phyloP scores from a whole-genome alignment of 1,139 yeast genomes.

The Pichia sp. region DNA sequence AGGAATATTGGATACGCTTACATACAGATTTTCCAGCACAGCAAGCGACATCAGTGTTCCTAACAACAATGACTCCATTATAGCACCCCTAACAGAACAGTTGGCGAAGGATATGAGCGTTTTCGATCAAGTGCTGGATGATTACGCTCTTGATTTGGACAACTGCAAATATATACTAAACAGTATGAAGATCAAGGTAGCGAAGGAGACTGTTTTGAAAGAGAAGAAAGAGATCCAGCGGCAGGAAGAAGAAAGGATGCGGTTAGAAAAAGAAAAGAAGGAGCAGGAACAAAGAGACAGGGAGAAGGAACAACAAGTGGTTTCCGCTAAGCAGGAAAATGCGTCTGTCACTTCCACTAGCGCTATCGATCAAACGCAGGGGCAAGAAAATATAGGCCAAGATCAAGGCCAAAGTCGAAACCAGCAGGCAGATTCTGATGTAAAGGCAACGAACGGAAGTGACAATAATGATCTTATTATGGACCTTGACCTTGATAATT shows the following conservation, averaged over 20 bases:
- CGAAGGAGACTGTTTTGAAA: conserved; percentile 23
- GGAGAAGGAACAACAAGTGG: conserved; percentile 1
- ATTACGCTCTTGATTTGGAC: conserved; percentile 28
- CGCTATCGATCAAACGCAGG: no score
- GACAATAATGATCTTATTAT: conserved; percentile 12
- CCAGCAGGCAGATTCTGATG: background rate
- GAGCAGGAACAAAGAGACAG: no score
- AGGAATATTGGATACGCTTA: conserved; percentile 23
- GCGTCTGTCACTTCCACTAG: no score
- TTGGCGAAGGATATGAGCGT: conserved; percentile 25
- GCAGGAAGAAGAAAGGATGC: conserved; percentile 4
- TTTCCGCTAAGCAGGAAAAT: no score
- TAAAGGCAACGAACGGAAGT: background rate
- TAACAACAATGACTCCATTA: conserved; percentile 24
- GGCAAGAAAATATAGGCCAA: no score
- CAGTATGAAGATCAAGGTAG: conserved; percentile 24
- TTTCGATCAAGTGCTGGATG: conserved; percentile 31
- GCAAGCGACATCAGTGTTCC: conserved; percentile 26
- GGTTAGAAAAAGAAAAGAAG: conserved; percentile 19
- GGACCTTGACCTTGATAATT: conserved; percentile 26
- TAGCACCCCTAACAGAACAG: conserved; percentile 20
- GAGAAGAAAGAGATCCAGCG: conserved; percentile 15
- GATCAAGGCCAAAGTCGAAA: no score
- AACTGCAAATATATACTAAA: conserved; percentile 30
- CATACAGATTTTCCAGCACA: conserved; percentile 23